Evolutionary conservation across 345 rosid species (phyloP).

Genomic region (Aquilaria sinensis): DNA sequence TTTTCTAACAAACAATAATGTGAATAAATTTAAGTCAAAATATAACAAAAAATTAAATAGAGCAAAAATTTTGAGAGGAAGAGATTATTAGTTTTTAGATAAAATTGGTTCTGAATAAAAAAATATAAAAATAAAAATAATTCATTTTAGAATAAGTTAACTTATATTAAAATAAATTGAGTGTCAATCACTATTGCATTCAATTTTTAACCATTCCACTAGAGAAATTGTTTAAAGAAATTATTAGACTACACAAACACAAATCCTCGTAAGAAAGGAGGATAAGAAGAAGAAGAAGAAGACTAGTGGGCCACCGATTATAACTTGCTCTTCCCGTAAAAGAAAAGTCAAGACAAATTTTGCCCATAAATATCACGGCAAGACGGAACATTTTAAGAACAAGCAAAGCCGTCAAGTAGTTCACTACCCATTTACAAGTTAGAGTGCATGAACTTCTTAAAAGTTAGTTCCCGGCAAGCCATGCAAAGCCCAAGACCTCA

Average conservation of each 20-base stretch:
- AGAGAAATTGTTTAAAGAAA: background rate
- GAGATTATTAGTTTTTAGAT: background rate
- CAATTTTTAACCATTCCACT: background rate
- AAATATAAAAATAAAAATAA: no score
- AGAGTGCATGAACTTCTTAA: no score
- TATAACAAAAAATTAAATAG: no score
- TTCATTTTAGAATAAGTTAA: no score
- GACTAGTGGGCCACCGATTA: background rate
- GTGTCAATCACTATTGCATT: background rate
- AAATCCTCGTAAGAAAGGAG: no score
- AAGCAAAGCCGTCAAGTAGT: background rate
- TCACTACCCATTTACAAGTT: background rate
- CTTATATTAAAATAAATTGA: background rate
- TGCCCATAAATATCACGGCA: background rate
- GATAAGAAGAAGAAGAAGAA: background rate
- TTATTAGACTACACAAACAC: no score
- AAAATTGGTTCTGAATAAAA: no score
- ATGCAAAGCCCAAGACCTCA: slow-evolving; percentile 35
- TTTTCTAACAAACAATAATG: background rate
- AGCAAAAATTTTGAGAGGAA: background rate
- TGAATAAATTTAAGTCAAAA: background rate
- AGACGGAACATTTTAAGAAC: background rate
- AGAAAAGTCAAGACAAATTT: background rate
- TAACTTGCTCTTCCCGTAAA: background rate
- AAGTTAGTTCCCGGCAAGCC: no score